phyloP scores from a whole-genome alignment of 768 basidiomycete species.

The Postia placenta region DNA sequence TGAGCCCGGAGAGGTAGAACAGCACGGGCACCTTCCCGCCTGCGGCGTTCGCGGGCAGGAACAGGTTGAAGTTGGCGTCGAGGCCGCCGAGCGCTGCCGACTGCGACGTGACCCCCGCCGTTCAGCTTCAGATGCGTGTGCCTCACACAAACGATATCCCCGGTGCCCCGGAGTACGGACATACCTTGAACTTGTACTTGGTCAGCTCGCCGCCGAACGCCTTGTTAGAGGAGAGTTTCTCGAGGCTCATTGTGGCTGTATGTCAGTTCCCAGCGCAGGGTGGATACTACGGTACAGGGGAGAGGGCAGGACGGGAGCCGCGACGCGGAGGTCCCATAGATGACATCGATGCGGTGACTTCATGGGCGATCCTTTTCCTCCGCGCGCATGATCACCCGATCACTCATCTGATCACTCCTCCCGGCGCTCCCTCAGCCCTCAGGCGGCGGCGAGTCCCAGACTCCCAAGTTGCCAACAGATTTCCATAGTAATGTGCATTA shows the following conservation, averaged over 20 bases:
- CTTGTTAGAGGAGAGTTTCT: slow-evolving; percentile 71
- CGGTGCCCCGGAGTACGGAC: slow-evolving; percentile 16
- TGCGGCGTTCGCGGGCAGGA: slow-evolving; percentile 60
- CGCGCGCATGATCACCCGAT: slow-evolving; percentile 1
- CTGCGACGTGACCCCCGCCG: no score
- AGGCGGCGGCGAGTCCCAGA: no score
- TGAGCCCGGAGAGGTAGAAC: slow-evolving; percentile 83
- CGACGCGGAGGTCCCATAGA: not conserved
- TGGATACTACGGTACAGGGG: slow-evolving; percentile 1
- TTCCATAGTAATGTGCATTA: no score
- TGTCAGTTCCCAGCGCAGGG: slow-evolving; percentile 5
- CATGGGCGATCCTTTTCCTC: slow-evolving; percentile 3
- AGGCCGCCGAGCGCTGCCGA: slow-evolving; percentile 65
- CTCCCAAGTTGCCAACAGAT: no score
- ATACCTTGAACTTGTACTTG: slow-evolving; percentile 85
- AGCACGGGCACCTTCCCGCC: slow-evolving; percentile 57
- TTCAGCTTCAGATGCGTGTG: not conserved
- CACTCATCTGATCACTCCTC: slow-evolving; percentile 3
- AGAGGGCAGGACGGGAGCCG: not conserved
- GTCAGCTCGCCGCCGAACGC: slow-evolving; percentile 73
- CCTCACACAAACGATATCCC: not conserved
- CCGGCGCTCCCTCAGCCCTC: not conserved
- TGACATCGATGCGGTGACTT: slow-evolving; percentile 6
- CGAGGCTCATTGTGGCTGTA: slow-evolving; percentile 34
- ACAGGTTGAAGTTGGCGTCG: slow-evolving; percentile 81